A percentile compares a stretch with the other conserved stretches of the same genome.
phyloP scores from a whole-genome alignment of 2,329 filamentous ascomycete species.

The Phialophora chinensis region DNA sequence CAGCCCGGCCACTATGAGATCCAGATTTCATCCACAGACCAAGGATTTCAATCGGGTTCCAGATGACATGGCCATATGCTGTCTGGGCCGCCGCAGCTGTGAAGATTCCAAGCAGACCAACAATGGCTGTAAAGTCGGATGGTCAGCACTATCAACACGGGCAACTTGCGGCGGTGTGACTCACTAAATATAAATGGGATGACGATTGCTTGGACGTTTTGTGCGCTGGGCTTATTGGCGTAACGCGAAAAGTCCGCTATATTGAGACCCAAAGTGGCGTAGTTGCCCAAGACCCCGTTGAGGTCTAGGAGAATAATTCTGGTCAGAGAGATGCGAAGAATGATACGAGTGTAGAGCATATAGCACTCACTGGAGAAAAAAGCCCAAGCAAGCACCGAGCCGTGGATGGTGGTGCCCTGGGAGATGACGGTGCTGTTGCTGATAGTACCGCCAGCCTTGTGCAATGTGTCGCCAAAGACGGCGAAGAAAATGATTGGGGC shows the following conservation, averaged over 20 bases:
- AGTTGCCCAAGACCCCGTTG: conserved; percentile 38
- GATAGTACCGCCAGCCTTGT: conserved; percentile 37
- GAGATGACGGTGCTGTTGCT: conserved; percentile 34
- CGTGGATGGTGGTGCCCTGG: conserved; percentile 26
- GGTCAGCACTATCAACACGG: conserved; percentile 20
- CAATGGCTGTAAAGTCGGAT: conserved; percentile 26
- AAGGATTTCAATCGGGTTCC: conserved; percentile 36
- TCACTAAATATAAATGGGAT: conserved; percentile 36
- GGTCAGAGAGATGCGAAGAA: conserved; percentile 16
- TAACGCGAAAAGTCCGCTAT: conserved; percentile 39
- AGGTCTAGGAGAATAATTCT: conserved; percentile 28
- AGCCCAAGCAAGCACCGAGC: conserved; percentile 35
- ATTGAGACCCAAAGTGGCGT: conserved; percentile 36
- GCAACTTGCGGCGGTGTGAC: background rate
- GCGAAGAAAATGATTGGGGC: conserved; percentile 37
- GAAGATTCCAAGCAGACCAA: conserved; percentile 36
- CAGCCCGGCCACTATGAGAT: conserved; percentile 40
- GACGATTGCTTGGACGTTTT: conserved; percentile 36
- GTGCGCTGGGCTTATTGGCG: conserved; percentile 37
- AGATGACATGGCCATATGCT: conserved; percentile 30
- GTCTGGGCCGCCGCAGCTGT: conserved; percentile 34
- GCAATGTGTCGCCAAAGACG: conserved; percentile 33
- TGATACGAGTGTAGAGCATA: background rate
- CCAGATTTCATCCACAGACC: conserved; percentile 30
- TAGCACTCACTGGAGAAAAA: conserved; percentile 33